These are phyloP conservation scores for Annulohypoxylon stygium DNA, from an alignment of 495 filamentous ascomycete species.

Conservation along the genomic window DNA sequence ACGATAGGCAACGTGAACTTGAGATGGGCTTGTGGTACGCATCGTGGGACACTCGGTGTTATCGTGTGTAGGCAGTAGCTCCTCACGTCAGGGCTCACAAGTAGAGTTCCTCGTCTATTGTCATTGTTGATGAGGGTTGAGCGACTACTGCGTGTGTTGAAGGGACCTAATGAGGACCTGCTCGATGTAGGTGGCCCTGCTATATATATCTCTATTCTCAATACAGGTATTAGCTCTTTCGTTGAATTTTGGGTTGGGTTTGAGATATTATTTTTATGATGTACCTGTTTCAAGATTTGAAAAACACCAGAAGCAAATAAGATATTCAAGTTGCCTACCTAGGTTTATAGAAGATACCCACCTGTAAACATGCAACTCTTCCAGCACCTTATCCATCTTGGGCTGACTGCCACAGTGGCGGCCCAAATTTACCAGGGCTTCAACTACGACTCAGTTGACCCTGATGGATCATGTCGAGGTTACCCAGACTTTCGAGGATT, in stretches of 20 bases:
- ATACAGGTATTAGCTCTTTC: too few relatives aligned
- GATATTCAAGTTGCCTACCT: neutral
- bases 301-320: neutral
- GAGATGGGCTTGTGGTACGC: neutral
- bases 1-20: neutral
- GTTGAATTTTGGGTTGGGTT: too few relatives aligned
- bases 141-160: neutral
- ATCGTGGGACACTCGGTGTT: neutral
- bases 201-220: neutral
- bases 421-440: conserved; percentile 69
- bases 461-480: conserved; percentile 68
- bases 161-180: neutral
- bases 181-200: too few relatives aligned
- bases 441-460: conserved; percentile 74
- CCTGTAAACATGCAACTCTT: conserved; percentile 39
- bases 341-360: neutral
- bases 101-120: conserved; percentile 1
- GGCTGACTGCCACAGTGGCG: conserved; percentile 28
- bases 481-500: conserved; percentile 71
- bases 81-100: neutral
- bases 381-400: conserved; percentile 24
- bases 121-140: neutral
- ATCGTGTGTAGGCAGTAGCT: neutral
- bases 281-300: neutral
- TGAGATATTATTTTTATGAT: too few relatives aligned